Evolutionary conservation across 768 basidiomycete genomes (phyloP).

Genomic region (Xerocomellus dryophilus): DNA sequence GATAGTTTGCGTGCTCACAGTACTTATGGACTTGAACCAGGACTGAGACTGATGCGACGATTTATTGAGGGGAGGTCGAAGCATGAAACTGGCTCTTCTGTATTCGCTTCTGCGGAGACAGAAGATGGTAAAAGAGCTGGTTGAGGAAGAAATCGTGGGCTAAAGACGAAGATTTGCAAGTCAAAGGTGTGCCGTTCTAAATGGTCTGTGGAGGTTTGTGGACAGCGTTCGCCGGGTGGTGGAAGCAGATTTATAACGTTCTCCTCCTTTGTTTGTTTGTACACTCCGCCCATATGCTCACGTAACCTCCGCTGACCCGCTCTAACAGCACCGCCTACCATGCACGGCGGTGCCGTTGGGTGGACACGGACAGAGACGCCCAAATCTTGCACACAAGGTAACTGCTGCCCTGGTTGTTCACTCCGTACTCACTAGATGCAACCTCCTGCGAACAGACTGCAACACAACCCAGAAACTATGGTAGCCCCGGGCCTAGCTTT

Average conservation of each 20-base stretch:
- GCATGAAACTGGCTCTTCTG: constrained; percentile 65
- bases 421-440: too few species aligned
- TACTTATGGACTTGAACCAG: constrained; percentile 49
- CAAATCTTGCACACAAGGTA: too few species aligned
- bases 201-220: neutral
- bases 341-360: too few species aligned
- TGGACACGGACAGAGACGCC: too few species aligned
- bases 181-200: neutral
- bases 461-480: constrained; percentile 3
- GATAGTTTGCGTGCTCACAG: constrained; percentile 37
- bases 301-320: too few species aligned
- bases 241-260: constrained; percentile 25
- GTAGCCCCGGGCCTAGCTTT: constrained; percentile 15
- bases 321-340: too few species aligned
- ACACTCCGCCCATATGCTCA: constrained; percentile 1
- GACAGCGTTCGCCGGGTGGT: neutral
- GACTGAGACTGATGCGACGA: constrained; percentile 61
- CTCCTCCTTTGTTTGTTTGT: constrained; percentile 25
- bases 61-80: constrained; percentile 81
- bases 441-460: neutral
- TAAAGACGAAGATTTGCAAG: neutral
- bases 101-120: constrained; percentile 31
- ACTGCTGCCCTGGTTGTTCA: too few species aligned
- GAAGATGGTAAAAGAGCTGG: constrained; percentile 24
- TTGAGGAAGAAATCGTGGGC: constrained; percentile 32